Base-by-base conservation (phyloP, 148 eudicot genomes). In the Chenopodium album region DNA sequence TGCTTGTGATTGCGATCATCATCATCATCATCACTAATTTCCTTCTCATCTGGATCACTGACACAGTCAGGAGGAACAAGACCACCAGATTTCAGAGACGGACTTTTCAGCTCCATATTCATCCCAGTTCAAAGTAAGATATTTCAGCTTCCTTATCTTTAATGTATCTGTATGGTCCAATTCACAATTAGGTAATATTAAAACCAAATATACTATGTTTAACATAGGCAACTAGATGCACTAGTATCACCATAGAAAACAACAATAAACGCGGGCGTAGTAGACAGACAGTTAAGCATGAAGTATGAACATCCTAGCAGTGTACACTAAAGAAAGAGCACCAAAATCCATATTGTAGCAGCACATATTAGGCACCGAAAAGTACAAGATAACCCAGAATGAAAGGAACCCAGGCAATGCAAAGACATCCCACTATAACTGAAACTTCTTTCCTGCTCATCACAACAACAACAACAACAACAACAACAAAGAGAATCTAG, bases 1-100 rank as follows among this genome's bases (percentile, higher is more conserved):
- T 94, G 99, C 91, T 95, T 95, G 83, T 95, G 98, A 81, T 95
- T 95, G 78, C 99, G 99, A 85, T 95, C 99, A 90, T 95, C 98
- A 80, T 95, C 98, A 50, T 95, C 98, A 75, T 95, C 94, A 79
- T 95, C 99, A 88, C 94, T 94, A 32, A 94, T 85, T 89, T 94
- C 98, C 82, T 88, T 91, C 82, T 95, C 99, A 76, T 95, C 99
- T 63, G 92, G 92, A 88, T 95, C 93, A 88, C 88, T 86, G 75
- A 73, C 85, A 85, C 80, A 84, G 81, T 92, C 90, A 79, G 91
- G 82, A 85, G 94, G 91, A 81, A 92, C 89, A 86, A 90, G 87
- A 67, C 75, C 90, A 44, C 84, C 82, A n/a, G 80, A 84, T 83
- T 85, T 86, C 54, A 85, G 83, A 83, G 90, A 85, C 54, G 92